These are phyloP conservation scores for Xylaria sp. DNA, from an alignment of 2,329 filamentous ascomycete species.

Conservation along the genomic window DNA sequence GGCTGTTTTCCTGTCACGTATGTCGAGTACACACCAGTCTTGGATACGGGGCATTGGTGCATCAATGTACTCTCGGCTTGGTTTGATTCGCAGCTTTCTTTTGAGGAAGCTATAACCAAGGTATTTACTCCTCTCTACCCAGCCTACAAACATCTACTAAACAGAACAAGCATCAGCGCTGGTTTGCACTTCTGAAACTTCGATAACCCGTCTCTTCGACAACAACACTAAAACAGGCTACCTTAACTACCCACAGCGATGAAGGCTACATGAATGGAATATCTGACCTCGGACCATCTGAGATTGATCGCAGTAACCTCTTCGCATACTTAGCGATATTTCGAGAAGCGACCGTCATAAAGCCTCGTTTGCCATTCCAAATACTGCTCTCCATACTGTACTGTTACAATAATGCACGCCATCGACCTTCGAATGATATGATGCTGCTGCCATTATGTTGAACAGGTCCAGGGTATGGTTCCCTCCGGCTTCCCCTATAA, in stretches of 20 bases:
- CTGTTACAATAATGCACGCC: background rate
- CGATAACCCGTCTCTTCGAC: background rate
- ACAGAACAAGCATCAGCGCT: background rate
- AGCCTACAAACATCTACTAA: constrained; percentile 4
- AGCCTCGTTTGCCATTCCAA: background rate
- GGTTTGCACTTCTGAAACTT: background rate
- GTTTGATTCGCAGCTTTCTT: constrained; percentile 35
- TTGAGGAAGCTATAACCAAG: constrained; percentile 33
- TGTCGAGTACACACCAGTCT: constrained; percentile 10
- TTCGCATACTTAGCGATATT: background rate
- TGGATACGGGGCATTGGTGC: constrained; percentile 20
- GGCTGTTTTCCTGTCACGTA: constrained; percentile 50
- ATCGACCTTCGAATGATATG: background rate
- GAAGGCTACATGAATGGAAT: background rate
- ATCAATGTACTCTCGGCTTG: constrained; percentile 30
- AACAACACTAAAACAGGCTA: background rate
- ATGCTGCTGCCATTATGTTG: background rate
- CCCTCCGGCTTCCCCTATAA: background rate
- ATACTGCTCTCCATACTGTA: background rate
- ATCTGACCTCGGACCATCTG: background rate
- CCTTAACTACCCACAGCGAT: background rate
- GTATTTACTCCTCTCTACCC: constrained; percentile 1
- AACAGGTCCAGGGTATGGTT: background rate
- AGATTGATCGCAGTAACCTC: background rate
- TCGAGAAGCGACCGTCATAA: background rate